phyloP scores from a whole-genome alignment of 768 basidiomycete species.

The Pulveroboletus ravenelii region DNA sequence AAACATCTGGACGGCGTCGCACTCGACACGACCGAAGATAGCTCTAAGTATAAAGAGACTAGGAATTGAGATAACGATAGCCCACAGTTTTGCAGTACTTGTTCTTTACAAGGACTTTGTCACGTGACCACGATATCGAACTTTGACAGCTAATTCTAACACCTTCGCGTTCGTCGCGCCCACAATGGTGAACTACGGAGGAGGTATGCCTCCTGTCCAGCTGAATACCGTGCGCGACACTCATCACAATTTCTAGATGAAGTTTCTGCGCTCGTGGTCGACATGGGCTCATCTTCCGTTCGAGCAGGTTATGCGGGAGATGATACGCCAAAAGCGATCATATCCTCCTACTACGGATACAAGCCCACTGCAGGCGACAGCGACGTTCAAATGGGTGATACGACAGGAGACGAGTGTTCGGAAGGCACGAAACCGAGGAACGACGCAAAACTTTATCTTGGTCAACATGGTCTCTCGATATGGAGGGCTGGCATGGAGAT shows the following conservation, averaged over 20 bases:
- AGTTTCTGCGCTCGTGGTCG: conserved; percentile 93
- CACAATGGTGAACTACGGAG: conserved; percentile 80
- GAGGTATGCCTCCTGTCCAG: conserved; percentile 48
- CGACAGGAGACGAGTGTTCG: conserved; percentile 30
- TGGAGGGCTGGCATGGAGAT: conserved; percentile 93
- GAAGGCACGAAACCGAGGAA: conserved; percentile 36
- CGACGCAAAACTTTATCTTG: conserved; percentile 66
- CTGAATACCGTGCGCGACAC: not conserved
- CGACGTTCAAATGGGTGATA: conserved; percentile 40
- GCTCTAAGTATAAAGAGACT: no score
- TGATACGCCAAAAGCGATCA: conserved; percentile 88
- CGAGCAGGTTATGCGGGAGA: conserved; percentile 98
- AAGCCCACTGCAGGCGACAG: conserved; percentile 35
- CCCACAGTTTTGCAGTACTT: not conserved
- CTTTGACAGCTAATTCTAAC: not conserved
- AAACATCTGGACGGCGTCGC: not conserved
- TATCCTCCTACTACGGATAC: conserved; percentile 87
- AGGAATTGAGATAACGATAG: not conserved
- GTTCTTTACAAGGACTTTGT: not conserved
- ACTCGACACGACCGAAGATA: not conserved
- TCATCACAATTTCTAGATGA: conserved; percentile 57
- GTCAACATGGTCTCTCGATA: conserved; percentile 82
- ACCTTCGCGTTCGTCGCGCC: not conserved
- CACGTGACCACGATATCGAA: conserved; percentile 6
- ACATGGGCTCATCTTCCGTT: conserved; percentile 86